These are phyloP conservation scores for Prinsepia uniflora DNA, from an alignment of 306 rosid genomes.

Conservation along the genomic window DNA sequence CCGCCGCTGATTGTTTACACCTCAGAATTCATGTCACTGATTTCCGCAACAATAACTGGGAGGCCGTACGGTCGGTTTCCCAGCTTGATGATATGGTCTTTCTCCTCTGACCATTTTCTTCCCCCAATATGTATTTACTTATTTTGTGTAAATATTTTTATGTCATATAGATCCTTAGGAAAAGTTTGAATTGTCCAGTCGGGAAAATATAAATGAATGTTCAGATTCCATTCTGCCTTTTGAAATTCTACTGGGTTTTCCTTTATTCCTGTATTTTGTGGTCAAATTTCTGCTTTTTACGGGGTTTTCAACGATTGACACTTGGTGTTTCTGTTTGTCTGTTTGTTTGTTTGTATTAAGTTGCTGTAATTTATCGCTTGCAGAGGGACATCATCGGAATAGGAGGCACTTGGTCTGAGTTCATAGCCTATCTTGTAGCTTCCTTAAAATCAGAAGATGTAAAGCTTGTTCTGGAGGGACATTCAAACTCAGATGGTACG, in stretches of 20 bases:
- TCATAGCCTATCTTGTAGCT: conserved; percentile 52
- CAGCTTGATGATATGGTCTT: conserved; percentile 72
- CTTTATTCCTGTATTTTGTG: too few relatives aligned
- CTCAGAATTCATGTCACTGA: conserved; percentile 55
- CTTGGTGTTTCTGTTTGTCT: too few relatives aligned
- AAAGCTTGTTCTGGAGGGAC: conserved; percentile 58
- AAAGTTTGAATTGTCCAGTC: background rate
- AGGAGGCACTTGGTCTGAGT: conserved; percentile 81
- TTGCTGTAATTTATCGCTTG: conserved; percentile 12
- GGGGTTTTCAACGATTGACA: background rate
- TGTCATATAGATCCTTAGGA: background rate
- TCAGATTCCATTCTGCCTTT: background rate
- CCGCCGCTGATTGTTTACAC: conserved; percentile 51
- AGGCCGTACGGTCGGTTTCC: conserved; percentile 51
- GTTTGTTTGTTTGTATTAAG: background rate
- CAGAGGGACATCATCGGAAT: conserved; percentile 87
- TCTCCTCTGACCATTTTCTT: conserved; percentile 3
- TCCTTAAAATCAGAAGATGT: conserved; percentile 68
- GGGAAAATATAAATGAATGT: background rate
- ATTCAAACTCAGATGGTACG: conserved; percentile 35
- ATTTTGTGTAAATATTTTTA: background rate
- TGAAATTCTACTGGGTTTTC: background rate
- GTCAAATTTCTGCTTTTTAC: too few relatives aligned
- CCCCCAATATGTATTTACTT: background rate
- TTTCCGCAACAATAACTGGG: conserved; percentile 66